Evolutionary conservation across 441 rosid genomes (phyloP).

Genomic region (Mallotus japonicus): DNA sequence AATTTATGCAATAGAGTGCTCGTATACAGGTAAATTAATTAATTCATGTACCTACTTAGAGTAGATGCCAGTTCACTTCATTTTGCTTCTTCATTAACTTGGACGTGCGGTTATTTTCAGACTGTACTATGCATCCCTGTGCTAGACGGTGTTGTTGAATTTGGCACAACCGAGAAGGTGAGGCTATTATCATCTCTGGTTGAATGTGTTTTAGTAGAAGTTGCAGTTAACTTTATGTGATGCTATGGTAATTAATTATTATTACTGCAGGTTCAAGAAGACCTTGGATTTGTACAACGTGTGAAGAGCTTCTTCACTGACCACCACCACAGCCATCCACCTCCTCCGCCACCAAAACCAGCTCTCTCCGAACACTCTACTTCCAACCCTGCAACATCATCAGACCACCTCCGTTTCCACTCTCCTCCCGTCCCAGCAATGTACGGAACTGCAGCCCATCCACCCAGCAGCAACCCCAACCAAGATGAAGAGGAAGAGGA

Average conservation of each 20-base stretch:
- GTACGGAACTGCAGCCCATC: constrained; percentile 26
- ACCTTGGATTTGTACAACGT: constrained; percentile 45
- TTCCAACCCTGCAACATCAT: constrained; percentile 55
- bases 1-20: constrained; percentile 55
- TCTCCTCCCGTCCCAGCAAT: constrained; percentile 38
- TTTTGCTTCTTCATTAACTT: neutral
- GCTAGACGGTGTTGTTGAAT: constrained; percentile 80
- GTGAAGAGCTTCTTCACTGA: constrained; percentile 61
- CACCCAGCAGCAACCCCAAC: constrained; percentile 19
- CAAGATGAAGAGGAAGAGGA: constrained; percentile 28
- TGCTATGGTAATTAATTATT: neutral
- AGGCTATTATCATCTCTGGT: neutral
- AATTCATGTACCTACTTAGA: too few species aligned
- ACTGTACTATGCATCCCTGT: constrained; percentile 90
- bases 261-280: constrained; percentile 51
- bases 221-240: neutral
- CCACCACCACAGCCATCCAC: constrained; percentile 31
- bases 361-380: constrained; percentile 83
- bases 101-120: constrained; percentile 33
- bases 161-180: constrained; percentile 79
- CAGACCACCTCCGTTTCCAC: constrained; percentile 43
- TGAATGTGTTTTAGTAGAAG: neutral
- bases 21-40: constrained; percentile 55
- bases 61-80: neutral
- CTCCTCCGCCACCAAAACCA: constrained; percentile 54